Evolutionary conservation across 495 filamentous ascomycete genomes (phyloP), one percentile per base, ranked within the genome.

Genomic region (Amphirosellinia nigrospora): DNA sequence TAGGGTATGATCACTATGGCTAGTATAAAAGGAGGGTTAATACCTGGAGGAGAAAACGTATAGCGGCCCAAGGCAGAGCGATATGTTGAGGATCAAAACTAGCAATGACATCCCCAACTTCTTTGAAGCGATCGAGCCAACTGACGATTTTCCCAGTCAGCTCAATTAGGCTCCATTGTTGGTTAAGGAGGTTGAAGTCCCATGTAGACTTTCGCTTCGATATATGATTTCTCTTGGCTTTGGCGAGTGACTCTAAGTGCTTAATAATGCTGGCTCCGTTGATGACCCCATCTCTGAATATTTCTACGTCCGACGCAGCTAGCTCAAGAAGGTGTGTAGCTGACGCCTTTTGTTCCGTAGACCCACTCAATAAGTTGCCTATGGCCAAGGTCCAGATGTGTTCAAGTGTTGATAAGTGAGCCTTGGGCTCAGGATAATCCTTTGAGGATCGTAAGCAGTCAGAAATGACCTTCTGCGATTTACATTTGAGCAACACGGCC

Each of bases 41-140:
- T 52, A 52, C 48, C 48, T 52, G 48, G 0, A 52, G 48, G 26
- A 52, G 48, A 52, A 52, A 52, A 23, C 48, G 48, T 52, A 52
- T 52, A 52, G 48, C 48, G 26, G 48, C 48, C 48, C 48, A 52
- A 52, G 48, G 48, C 21, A 52, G 21, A 52, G 48, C 48, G 48
- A 52, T 26, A 52, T 52, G 48, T 23, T 52, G 48, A 26, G 48
- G 48, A 11, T 52, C 48, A 26, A 52, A 52, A 52, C 48, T 52
- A 3, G 48, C 23, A 23, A 52, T 52, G 48, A 52, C 48, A 15
- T 52, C 48, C 10, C 48, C 48, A 3, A 52, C 48, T 26, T 52
- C 48, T 52, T 52, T 52, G 21, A 52, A 52, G 21, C 23, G 21
- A 52, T 52, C 48, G 48, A 52, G 11, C 48, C 48, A 52, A 26